phyloP scores from a whole-genome alignment of 108 stramenopile species.

The Chaetoceros tenuissimus region DNA sequence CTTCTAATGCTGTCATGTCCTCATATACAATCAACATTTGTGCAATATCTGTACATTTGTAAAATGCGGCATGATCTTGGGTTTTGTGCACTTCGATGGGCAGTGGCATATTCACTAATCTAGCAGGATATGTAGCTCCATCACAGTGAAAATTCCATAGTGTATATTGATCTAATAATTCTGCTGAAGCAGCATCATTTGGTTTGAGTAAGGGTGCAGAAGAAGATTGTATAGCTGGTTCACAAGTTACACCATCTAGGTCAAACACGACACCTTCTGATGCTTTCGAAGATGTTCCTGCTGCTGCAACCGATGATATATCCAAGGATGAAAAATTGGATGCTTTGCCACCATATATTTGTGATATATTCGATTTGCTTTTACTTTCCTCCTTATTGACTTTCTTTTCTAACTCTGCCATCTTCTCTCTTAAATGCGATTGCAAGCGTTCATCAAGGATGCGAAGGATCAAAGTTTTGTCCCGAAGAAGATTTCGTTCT shows the following conservation, averaged over 20 bases:
- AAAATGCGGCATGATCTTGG: conserved; percentile 83
- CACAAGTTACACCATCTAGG: conserved; percentile 73
- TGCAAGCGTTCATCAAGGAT: conserved; percentile 65
- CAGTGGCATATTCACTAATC: conserved; percentile 88
- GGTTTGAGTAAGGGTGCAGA: background rate
- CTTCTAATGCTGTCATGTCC: conserved; percentile 76
- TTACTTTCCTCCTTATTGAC: background rate
- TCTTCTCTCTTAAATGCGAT: conserved; percentile 69
- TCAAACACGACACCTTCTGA: conserved; percentile 31
- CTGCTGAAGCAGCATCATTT: background rate
- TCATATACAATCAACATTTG: conserved; percentile 92
- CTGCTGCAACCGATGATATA: background rate
- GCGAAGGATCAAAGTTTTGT: conserved; percentile 54
- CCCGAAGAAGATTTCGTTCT: conserved; percentile 18
- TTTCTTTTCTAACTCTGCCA: conserved; percentile 42
- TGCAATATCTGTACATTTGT: conserved; percentile 83
- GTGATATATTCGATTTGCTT: conserved; percentile 1
- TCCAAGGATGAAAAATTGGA: background rate
- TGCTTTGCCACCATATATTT: background rate
- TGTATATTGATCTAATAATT: conserved; percentile 36
- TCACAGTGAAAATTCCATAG: conserved; percentile 82
- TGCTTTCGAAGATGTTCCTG: background rate
- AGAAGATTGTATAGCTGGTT: conserved; percentile 22
- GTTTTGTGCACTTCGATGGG: conserved; percentile 90
- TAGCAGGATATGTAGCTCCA: conserved; percentile 85